phyloP scores from a whole-genome alignment of 148 eudicot genomes.

The Limonium bicolor region DNA sequence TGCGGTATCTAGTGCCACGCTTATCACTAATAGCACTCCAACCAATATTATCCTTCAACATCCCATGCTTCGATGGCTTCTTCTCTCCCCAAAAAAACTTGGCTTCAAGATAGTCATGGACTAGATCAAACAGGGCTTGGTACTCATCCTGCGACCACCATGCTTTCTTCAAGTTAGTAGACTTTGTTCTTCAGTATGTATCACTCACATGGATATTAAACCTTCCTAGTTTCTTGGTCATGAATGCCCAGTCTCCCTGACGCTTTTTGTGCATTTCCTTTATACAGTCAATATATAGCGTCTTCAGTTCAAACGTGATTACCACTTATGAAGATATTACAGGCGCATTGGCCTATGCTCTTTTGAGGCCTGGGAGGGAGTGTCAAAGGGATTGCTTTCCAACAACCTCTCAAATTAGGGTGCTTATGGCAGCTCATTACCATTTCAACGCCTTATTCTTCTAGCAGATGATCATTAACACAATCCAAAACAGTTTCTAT shows the following conservation, averaged over 20 bases:
- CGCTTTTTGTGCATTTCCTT: slow-evolving; percentile 7
- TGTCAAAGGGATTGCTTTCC: slow-evolving; percentile 17
- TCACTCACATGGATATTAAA: slow-evolving; percentile 20
- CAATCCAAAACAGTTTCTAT: slow-evolving; percentile 21
- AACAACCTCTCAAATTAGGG: slow-evolving; percentile 15
- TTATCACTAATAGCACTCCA: slow-evolving; percentile 20
- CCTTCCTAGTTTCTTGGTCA: slow-evolving; percentile 22
- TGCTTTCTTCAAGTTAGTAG: slow-evolving; percentile 11
- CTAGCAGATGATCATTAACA: slow-evolving; percentile 14
- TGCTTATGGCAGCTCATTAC: slow-evolving; percentile 12
- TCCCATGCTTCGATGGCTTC: slow-evolving; percentile 19
- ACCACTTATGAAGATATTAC: slow-evolving; percentile 17
- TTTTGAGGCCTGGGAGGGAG: slow-evolving; percentile 18
- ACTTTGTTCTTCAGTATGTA: slow-evolving; percentile 13
- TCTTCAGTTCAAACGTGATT: slow-evolving; percentile 16
- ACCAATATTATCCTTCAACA: slow-evolving; percentile 21
- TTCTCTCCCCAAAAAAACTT: slow-evolving; percentile 7
- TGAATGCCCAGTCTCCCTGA: slow-evolving; percentile 16
- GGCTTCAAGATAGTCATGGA: slow-evolving; percentile 18
- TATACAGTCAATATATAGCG: slow-evolving; percentile 16
- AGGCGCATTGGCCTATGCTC: slow-evolving; percentile 16
- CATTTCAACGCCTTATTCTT: slow-evolving; percentile 26
- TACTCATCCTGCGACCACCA: slow-evolving; percentile 29
- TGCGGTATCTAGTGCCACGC: slow-evolving; percentile 10
- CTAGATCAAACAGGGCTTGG: slow-evolving; percentile 18